Percentiles rank a stretch among this genome's conserved stretches.
phyloP scores from a whole-genome alignment of 2,329 filamentous ascomycete species.

The Neonectria faginata region DNA sequence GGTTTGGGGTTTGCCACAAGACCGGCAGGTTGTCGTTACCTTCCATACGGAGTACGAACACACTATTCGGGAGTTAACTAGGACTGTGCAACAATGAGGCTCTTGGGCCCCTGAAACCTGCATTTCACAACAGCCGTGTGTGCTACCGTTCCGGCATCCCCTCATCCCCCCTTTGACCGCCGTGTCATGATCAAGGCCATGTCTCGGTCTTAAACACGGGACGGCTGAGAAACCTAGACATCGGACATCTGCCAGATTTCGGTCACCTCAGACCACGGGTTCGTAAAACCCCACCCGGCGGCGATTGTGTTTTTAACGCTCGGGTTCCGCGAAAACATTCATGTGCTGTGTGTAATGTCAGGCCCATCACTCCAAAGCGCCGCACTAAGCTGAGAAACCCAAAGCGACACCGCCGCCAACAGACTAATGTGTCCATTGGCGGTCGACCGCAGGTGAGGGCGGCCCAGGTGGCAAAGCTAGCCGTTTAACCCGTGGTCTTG shows the following conservation, averaged over 20 bases:
- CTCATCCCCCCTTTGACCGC: not conserved
- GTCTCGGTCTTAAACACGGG: constrained; percentile 21
- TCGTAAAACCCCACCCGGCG: constrained; percentile 6
- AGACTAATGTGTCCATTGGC: constrained; percentile 4
- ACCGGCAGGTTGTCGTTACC: not conserved
- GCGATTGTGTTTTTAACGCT: not conserved
- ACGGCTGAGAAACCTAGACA: not conserved
- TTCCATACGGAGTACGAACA: not conserved
- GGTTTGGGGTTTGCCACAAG: not conserved
- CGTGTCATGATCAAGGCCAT: constrained; percentile 5
- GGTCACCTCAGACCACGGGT: constrained; percentile 16
- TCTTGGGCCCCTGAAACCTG: constrained; percentile 25
- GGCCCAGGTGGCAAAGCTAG: constrained; percentile 14
- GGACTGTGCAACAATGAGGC: constrained; percentile 1
- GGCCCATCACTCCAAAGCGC: not conserved
- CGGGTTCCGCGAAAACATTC: not conserved
- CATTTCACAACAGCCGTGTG: constrained; percentile 24
- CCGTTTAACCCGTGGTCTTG: not conserved
- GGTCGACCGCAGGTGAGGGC: constrained; percentile 1
- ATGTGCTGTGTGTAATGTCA: not conserved
- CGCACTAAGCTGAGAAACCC: not conserved
- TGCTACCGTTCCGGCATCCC: not conserved
- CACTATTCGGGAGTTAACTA: not conserved
- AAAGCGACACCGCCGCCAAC: not conserved
- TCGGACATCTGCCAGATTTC: not conserved